A percentile compares a stretch with the other conserved stretches of the same genome.
Evolutionary conservation across 805 yeast genomes (phyloP).

Genomic region (Teunomyces pallodes): DNA sequence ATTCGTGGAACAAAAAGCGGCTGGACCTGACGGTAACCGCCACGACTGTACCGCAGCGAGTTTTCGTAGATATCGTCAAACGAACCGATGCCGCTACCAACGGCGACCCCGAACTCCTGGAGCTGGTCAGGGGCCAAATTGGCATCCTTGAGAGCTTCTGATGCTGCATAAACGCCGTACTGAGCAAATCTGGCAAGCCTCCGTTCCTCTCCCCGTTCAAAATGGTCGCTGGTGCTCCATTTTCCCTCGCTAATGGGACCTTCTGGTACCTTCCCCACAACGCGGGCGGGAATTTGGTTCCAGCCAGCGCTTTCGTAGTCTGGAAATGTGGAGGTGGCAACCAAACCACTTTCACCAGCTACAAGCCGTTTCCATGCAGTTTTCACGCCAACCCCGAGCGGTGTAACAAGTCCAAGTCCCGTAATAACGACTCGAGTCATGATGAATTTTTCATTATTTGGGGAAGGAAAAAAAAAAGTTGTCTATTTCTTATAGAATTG

Average conservation of each 20-base stretch:
- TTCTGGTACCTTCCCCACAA: slow-evolving; percentile 71
- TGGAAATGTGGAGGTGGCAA: slow-evolving; percentile 47
- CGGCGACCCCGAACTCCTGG: slow-evolving; percentile 61
- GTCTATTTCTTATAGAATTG: not conserved
- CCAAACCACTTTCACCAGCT: slow-evolving; percentile 53
- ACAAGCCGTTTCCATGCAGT: slow-evolving; percentile 55
- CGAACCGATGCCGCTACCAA: slow-evolving; percentile 93
- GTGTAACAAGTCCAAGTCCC: slow-evolving; percentile 84
- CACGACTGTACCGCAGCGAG: slow-evolving; percentile 48
- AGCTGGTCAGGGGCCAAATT: slow-evolving; percentile 20
- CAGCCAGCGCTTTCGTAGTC: slow-evolving; percentile 45
- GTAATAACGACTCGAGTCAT: slow-evolving; percentile 77
- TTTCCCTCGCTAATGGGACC: slow-evolving; percentile 43
- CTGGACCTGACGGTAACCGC: slow-evolving; percentile 66
- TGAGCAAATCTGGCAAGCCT: slow-evolving; percentile 72
- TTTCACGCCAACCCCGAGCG: slow-evolving; percentile 70
- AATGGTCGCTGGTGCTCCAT: slow-evolving; percentile 54
- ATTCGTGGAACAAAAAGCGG: slow-evolving; percentile 86
- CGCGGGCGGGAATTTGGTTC: slow-evolving; percentile 61
- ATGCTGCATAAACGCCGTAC: slow-evolving; percentile 72
- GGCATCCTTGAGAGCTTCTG: slow-evolving; percentile 75
- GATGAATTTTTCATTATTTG: not conserved
- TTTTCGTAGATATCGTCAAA: slow-evolving; percentile 70
- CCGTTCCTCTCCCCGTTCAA: slow-evolving; percentile 50
- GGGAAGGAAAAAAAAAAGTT: no score